These are phyloP conservation scores for Aspergillus persii DNA, from an alignment of 2,329 filamentous ascomycete genomes.

Conservation along the genomic window DNA sequence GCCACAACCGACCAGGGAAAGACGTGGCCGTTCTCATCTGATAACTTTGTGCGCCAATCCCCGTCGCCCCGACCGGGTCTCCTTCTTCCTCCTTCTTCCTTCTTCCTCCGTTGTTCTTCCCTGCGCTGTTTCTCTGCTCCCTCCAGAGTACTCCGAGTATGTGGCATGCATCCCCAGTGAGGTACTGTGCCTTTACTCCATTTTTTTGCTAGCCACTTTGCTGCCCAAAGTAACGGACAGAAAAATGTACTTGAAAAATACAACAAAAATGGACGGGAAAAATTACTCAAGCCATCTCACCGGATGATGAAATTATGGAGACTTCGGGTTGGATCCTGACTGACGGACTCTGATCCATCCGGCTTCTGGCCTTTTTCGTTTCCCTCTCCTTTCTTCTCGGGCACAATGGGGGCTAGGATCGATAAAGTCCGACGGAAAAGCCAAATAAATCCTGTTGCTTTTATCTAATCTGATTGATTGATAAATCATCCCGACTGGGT, in stretches of 20 bases:
- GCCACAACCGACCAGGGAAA: neutral
- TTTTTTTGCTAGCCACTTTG: neutral
- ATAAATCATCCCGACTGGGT: slow-evolving; percentile 2
- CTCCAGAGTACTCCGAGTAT: neutral
- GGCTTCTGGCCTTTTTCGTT: too few relatives aligned
- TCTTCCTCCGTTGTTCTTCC: too few relatives aligned
- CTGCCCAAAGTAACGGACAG: neutral
- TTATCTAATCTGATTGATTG: slow-evolving; percentile 19
- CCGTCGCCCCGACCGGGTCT: neutral
- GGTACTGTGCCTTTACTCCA: neutral
- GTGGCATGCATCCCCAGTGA: neutral
- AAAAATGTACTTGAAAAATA: neutral
- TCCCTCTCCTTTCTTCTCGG: too few relatives aligned
- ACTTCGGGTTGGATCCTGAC: too few relatives aligned
- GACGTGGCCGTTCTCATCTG: slow-evolving; percentile 11
- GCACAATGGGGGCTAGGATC: neutral
- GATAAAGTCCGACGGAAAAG: neutral
- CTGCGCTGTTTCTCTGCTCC: too few relatives aligned
- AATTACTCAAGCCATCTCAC: neutral
- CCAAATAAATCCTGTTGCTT: neutral
- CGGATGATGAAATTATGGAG: neutral
- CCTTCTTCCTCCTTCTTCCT: neutral
- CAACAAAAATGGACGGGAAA: neutral
- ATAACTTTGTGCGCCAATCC: slow-evolving; percentile 10
- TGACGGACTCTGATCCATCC: neutral